Evolutionary conservation across 345 rosid genomes (phyloP), one percentile per base, ranked within the genome.

Genomic region (Carallia brachiata): DNA sequence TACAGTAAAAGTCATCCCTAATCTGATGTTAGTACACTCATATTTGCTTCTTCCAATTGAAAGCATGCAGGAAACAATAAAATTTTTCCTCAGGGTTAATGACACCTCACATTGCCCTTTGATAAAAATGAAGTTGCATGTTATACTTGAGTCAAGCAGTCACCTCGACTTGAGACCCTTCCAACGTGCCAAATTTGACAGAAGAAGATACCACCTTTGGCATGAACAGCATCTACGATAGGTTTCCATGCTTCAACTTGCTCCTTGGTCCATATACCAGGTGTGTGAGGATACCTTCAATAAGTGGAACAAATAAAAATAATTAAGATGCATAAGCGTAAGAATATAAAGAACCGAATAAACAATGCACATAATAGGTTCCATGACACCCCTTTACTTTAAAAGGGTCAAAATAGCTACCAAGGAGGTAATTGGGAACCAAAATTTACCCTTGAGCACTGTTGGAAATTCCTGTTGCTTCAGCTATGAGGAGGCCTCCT

Each of bases 171-270:
- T 40, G 95, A 87, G 72, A 84, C 92, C 32, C 97, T 81, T 23
- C 97, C 97, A 37, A 78, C 88, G 69, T 89, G 97, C 89, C 85
- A 74, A 56, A 89, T 75, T 75, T 89, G 97, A 67, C 91, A 91
- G 66, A 91, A 89, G 81, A 91, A 70, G 72, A 84, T 65, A 0
- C 90, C 92, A 6, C 95, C 95, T 73, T 89, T 86, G 16, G 89
- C 88, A 80, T 87, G 97, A 80, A 91, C 97, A 66, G 95, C 95
- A 52, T 89, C 88, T 5, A 91, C 95, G 40, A 91, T 89, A 30
- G 97, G 91, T 70, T 87, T 91, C 97, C 97, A 91, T 5, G 95
- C 95, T 59, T 91, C 95, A 13, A 91, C 87, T 68, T 91, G 97
- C 73, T 86, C 95, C 73, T 87, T 85, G 4, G 89, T 87, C 93